Evolutionary conservation across 371 early-diverging fungal species (phyloP), one percentile per base, ranked within the genome.

Genomic region (Syncephalis plumigaleata): DNA sequence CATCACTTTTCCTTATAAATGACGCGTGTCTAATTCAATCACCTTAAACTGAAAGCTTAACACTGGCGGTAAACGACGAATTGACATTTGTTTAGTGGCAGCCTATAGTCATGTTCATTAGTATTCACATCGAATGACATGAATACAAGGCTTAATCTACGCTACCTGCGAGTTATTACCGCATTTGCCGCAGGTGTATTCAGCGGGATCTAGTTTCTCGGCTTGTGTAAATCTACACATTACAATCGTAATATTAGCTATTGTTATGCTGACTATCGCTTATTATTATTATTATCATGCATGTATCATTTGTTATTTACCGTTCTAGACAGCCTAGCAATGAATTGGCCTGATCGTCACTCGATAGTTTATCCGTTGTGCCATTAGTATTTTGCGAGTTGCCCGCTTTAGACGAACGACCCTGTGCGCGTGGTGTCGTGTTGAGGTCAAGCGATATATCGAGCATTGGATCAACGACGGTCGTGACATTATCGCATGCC

Each of bases 41-140:
- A 77, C 83, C 73, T 93, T 93, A 16, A 94, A 63, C 54, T 92
- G 92, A 40, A 94, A 79, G 40, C 83, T 74, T 36, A 94, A 61
- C 2, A 92, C 87, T 0, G 89, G 84, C 1, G 95, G 92, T 36
- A 92, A 65, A 46, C 67, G 63, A 53, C 85, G 82, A 36, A 91
- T 57, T 1, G 87, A 84, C 15, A 93, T 64, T 54, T 88, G 91
- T 65, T 91, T 93, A 17, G 81, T 75, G 0, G 88, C 84, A 31
- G 80, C 75, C 63, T 67, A 48, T 46, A n/a, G 16, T 17, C 11
- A 31, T 7, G 11, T 31, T 7, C 4, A 7, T 31, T 4, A 7
- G 31, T 7, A 31, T 31, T 7, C 11, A 31, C 31, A 11, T 31
- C 31, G 11, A 31, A 7, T 31, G 11, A 4, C 11, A 31, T 11